A percentile compares a stretch with the other conserved stretches of the same genome.
Conservation (phyloP, 495 filamentous ascomycete species). For the Xylaria scruposa region DNA sequence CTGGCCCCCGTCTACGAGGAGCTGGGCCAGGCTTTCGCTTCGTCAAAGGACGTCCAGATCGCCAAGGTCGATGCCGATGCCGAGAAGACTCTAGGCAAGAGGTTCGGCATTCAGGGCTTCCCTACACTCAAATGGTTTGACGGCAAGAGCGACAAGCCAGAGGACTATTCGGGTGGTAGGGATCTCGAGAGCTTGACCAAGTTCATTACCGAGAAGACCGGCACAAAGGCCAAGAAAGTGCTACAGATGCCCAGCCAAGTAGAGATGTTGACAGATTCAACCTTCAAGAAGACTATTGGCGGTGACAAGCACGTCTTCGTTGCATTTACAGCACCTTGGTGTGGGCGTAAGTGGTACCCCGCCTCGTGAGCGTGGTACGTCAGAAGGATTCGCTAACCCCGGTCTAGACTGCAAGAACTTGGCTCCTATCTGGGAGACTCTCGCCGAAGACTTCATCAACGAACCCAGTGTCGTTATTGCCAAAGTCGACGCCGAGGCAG, state of each 20-base stretch:
- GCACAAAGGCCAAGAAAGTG: constrained; percentile 76
- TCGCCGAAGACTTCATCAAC: constrained; percentile 80
- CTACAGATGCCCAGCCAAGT: constrained; percentile 71
- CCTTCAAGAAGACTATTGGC: constrained; percentile 80
- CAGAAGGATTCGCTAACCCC: constrained; percentile 37
- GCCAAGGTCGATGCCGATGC: constrained; percentile 96
- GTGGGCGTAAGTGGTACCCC: constrained; percentile 78
- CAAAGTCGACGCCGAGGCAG: constrained; percentile 92
- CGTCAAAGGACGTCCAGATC: constrained; percentile 79
- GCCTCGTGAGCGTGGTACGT: background rate
- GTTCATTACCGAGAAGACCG: constrained; percentile 90
- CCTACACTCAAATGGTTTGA: constrained; percentile 98
- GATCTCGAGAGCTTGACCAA: constrained; percentile 83
- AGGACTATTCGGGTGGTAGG: constrained; percentile 83
- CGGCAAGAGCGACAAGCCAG: constrained; percentile 88
- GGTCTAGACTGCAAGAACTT: constrained; percentile 90
- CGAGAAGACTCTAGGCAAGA: constrained; percentile 80
- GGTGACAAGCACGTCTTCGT: constrained; percentile 90
- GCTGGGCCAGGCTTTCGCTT: constrained; percentile 75
- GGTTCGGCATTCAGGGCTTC: constrained; percentile 91
- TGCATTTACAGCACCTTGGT: constrained; percentile 97
- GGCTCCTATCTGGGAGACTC: constrained; percentile 86
- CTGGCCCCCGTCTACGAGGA: constrained; percentile 95
- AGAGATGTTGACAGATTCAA: constrained; percentile 76
- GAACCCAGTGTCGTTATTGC: constrained; percentile 83